Conservation (phyloP, 2,329 filamentous ascomycete species). For the Dactylellina parvicollis region DNA sequence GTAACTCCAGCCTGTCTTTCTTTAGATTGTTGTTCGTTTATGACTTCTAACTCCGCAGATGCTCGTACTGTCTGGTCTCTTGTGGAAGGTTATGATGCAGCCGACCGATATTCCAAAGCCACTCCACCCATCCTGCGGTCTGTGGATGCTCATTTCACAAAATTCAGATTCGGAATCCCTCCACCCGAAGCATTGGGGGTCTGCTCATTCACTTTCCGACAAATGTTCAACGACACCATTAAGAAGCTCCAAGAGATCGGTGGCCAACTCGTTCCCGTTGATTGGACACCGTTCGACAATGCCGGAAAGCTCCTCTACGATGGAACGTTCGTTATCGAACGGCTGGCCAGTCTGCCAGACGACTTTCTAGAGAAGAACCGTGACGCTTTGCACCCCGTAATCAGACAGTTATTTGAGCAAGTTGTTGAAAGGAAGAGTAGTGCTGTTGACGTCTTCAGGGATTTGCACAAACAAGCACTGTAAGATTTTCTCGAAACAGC, state of each 20-base stretch:
- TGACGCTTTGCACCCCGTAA: constrained; percentile 65
- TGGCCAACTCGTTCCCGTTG: constrained; percentile 63
- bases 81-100: constrained; percentile 64
- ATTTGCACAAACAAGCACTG: constrained; percentile 64
- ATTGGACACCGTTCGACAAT: constrained; percentile 66
- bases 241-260: constrained; percentile 62
- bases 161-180: constrained; percentile 66
- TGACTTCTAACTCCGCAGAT: constrained; percentile 65
- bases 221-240: constrained; percentile 63
- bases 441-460: constrained; percentile 65
- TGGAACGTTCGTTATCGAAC: constrained; percentile 69
- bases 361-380: constrained; percentile 59
- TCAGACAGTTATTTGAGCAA: constrained; percentile 63
- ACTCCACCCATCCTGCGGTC: constrained; percentile 58
- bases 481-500: constrained; percentile 44
- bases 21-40: constrained; percentile 69
- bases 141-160: constrained; percentile 59
- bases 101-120: constrained; percentile 67
- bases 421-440: constrained; percentile 61
- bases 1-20: constrained; percentile 69
- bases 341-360: constrained; percentile 64
- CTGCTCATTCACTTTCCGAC: constrained; percentile 62
- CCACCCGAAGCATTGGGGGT: constrained; percentile 62
- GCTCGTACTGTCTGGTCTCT: constrained; percentile 66
- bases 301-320: constrained; percentile 69